Conservation (phyloP, 164 flowering plant genomes). For the Aristolochia fimbriata region DNA sequence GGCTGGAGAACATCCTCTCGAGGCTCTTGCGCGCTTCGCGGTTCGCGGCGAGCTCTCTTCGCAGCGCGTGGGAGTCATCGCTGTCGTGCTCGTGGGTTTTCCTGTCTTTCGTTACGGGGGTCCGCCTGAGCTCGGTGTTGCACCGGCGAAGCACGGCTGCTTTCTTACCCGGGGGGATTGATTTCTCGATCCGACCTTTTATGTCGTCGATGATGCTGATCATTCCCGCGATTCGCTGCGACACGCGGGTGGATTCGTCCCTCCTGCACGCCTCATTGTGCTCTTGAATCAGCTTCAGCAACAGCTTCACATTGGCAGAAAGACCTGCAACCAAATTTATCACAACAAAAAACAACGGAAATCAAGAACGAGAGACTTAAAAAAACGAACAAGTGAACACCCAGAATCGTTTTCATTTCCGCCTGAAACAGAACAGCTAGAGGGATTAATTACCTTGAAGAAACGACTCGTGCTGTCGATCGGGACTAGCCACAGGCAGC, state of each 20-base stretch:
- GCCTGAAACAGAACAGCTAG: too few relatives aligned
- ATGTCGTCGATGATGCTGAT: constrained; percentile 53
- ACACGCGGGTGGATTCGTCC: constrained; percentile 28
- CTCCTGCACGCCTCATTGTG: constrained; percentile 37
- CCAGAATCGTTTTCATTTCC: too few relatives aligned
- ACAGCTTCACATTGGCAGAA: constrained; percentile 41
- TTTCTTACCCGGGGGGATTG: constrained; percentile 3
- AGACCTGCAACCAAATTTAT: constrained; percentile 45
- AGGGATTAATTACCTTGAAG: too few relatives aligned
- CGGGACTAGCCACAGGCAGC: too few relatives aligned
- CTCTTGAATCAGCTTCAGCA: constrained; percentile 54
- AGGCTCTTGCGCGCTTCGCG: constrained; percentile 55
- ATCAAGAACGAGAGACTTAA: too few relatives aligned
- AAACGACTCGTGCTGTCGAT: too few relatives aligned
- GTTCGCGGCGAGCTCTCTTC: constrained; percentile 45
- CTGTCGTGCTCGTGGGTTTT: constrained; percentile 7
- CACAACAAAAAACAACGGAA: too few relatives aligned
- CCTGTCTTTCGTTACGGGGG: constrained; percentile 17
- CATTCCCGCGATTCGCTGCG: constrained; percentile 51
- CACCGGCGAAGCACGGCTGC: constrained; percentile 43
- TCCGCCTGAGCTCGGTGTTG: constrained; percentile 36
- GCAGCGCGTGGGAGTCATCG: constrained; percentile 46
- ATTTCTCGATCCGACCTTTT: constrained; percentile 37
- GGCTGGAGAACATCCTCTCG: constrained; percentile 65
- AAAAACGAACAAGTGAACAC: too few relatives aligned